phyloP scores from a whole-genome alignment of 352 stramenopile genomes.

The Pythium utonaiense region DNA sequence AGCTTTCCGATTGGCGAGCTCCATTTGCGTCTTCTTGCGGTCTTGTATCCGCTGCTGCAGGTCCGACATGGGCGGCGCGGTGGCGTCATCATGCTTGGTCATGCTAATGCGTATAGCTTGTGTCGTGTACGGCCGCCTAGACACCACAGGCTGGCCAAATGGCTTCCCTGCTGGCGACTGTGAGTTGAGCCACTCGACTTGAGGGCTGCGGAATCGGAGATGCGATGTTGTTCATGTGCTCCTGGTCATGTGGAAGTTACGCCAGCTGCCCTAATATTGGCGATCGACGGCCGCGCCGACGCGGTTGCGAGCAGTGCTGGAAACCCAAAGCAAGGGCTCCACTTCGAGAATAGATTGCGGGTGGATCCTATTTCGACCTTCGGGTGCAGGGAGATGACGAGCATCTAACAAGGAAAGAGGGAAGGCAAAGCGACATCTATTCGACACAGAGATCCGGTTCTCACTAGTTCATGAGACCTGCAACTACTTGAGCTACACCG shows the following conservation, averaged over 20 bases:
- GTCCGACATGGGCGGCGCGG: slow-evolving; percentile 16
- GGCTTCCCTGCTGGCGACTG: no score
- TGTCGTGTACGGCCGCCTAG: no score
- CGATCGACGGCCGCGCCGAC: neutral
- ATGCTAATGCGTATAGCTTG: neutral
- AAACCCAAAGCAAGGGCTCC: neutral
- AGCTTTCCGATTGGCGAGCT: slow-evolving; percentile 19
- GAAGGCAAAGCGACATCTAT: neutral
- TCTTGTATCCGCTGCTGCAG: slow-evolving; percentile 30
- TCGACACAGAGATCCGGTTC: neutral
- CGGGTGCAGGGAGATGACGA: neutral
- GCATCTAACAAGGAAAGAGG: neutral
- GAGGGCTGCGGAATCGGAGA: neutral
- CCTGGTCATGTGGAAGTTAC: neutral
- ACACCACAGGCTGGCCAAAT: no score
- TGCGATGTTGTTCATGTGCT: no score
- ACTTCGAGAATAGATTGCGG: neutral
- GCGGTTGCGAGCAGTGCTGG: neutral
- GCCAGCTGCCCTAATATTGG: neutral
- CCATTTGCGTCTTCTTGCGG: slow-evolving; percentile 26
- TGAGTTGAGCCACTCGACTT: neutral
- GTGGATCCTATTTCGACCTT: neutral
- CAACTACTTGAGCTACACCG: slow-evolving; percentile 8
- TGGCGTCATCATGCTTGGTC: neutral
- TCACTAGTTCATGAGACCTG: neutral